A percentile compares a stretch with the other conserved stretches of the same genome.
Conservation (phyloP, 768 basidiomycete genomes). For the Nevesoporus exiguus region DNA sequence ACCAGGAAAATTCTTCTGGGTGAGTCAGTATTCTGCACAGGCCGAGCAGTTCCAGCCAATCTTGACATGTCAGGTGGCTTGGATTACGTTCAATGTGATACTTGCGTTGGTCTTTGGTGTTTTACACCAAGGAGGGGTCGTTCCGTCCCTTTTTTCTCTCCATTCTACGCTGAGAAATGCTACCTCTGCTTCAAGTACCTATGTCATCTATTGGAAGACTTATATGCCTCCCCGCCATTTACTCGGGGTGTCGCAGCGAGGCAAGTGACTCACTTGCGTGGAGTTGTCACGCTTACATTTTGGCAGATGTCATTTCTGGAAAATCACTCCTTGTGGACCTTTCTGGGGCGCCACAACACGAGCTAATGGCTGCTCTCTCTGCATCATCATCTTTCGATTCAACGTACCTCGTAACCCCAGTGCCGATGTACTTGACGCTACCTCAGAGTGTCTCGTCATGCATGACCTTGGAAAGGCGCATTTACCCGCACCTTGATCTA, state of each 20-base stretch:
- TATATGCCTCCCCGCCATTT: constrained; percentile 39
- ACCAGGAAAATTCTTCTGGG: constrained; percentile 34
- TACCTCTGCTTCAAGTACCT: constrained; percentile 1
- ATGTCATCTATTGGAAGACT: constrained; percentile 39
- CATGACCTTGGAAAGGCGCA: constrained; percentile 18
- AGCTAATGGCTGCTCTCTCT: constrained; percentile 17
- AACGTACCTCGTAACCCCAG: constrained; percentile 32
- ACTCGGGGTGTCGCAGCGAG: constrained; percentile 26
- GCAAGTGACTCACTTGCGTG: constrained; percentile 10
- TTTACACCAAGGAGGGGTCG: constrained; percentile 40
- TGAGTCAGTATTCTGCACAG: constrained; percentile 8
- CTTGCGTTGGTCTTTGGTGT: constrained; percentile 36
- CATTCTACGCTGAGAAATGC: constrained; percentile 22
- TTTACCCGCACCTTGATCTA: constrained; percentile 39
- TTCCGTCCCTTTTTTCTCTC: constrained; percentile 36
- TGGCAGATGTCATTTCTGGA: constrained; percentile 24
- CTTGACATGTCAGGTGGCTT: constrained; percentile 19
- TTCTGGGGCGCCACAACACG: constrained; percentile 23
- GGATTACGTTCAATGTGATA: constrained; percentile 28
- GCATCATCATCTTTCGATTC: constrained; percentile 1
- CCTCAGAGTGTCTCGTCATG: constrained; percentile 19
- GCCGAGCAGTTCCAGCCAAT: not conserved
- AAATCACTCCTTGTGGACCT: constrained; percentile 29
- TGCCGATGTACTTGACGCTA: constrained; percentile 25
- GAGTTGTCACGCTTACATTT: not conserved